phyloP scores from a whole-genome alignment of 176 grass and related monocot species.

The Avena atlantica region DNA sequence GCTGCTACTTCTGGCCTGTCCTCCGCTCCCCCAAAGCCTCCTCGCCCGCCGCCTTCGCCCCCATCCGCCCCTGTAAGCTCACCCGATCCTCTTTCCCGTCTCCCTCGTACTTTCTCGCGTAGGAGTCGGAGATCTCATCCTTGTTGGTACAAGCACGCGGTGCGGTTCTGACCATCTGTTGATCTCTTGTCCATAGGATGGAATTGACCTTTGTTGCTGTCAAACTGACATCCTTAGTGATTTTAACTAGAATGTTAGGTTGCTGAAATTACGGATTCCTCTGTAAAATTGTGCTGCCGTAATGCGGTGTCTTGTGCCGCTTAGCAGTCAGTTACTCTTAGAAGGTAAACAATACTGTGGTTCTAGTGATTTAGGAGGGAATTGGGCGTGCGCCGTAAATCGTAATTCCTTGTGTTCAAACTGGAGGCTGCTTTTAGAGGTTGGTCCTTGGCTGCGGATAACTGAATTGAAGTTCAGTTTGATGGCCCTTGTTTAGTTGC shows the following conservation, averaged over 20 bases:
- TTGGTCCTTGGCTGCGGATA: not conserved
- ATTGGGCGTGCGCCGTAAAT: not conserved
- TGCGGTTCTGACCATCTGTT: not conserved
- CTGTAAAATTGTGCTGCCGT: not conserved
- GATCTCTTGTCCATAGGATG: not conserved
- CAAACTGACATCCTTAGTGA: not conserved
- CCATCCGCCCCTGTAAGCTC: conserved; percentile 78
- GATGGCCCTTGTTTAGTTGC: not conserved
- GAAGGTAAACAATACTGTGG: not conserved
- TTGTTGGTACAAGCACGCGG: not conserved
- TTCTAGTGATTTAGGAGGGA: not conserved
- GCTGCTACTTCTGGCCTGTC: conserved; percentile 97
- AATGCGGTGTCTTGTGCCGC: not conserved
- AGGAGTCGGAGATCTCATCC: conserved; percentile 7
- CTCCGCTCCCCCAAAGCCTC: conserved; percentile 47
- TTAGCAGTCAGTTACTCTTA: not conserved
- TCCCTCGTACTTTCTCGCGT: not conserved
- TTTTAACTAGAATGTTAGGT: not conserved
- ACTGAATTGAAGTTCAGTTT: not conserved
- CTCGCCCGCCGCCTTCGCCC: conserved; percentile 50
- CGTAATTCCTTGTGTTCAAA: not conserved
- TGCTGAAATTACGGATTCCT: not conserved
- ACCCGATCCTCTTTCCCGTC: not conserved
- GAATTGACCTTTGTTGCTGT: not conserved
- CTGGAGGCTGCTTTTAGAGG: not conserved